Evolutionary conservation across 352 stramenopile genomes (phyloP), one percentile per base, ranked within the genome.

Genomic region (Phytopythium vexans): DNA sequence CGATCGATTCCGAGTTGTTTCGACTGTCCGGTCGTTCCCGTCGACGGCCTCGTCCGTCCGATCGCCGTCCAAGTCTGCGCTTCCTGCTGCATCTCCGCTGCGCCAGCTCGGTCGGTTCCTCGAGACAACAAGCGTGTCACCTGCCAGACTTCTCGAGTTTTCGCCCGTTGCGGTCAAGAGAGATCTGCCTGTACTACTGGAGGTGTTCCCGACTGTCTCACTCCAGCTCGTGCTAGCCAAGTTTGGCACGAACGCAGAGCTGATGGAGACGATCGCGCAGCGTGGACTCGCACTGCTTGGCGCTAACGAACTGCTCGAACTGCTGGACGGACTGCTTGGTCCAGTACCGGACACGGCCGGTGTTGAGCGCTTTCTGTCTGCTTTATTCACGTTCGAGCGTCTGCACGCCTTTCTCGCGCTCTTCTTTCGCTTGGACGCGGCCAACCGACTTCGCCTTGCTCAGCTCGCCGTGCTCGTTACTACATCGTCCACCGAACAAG

Each of bases 51-150:
- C 52, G 14, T 54, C 53, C 27, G 48, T 33, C 6, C 12, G 36
- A 37, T 38, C 55, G 2, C 41, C 51, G 32, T 45, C 56, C 15
- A 41, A 49, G 8, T 50, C 69, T 9, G 60, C 57, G 3, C 49
- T 27, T 27, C 2, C 56, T 1, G 68, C 16, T 5, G 35, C 35
- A 10, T 43, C 46, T 3, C 16, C 73, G 6, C 49, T 87, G 34
- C 82, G 77, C 46, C 77, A 84, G 14, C 67, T 89, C 11, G 72
- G 60, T 15, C 61, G 64, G 12, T 89, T 89, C 46, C 74, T 77
- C 58, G 71, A 86, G 42, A 77, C 77, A 31, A 77, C 78, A 0
- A 61, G 52, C 0, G 51, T 74, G 4, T 45, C 69, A 6, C 58
- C 76, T 2, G 45, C 43, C 11, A 77, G 63, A 33, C 57, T 82